phyloP scores from a whole-genome alignment of 306 rosid species.

The Crotalaria pallida region DNA sequence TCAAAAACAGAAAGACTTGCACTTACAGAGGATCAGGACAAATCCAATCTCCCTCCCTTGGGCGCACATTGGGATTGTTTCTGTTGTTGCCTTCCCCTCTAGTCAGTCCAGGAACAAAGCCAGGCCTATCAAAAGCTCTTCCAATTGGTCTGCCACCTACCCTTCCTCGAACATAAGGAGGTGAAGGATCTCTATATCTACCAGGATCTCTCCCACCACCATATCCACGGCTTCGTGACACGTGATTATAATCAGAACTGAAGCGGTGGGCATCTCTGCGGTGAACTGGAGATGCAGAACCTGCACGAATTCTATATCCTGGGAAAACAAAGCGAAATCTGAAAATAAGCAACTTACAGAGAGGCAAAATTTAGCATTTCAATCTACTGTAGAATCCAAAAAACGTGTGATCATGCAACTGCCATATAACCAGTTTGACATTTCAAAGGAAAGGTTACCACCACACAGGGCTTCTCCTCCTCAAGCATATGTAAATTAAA shows the following conservation, averaged over 20 bases:
- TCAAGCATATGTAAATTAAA: slow-evolving; percentile 27
- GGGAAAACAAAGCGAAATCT: slow-evolving; percentile 51
- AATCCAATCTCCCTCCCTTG: slow-evolving; percentile 91
- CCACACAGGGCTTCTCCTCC: slow-evolving; percentile 45
- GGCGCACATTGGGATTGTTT: slow-evolving; percentile 87
- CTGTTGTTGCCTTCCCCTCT: slow-evolving; percentile 69
- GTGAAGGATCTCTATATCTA: slow-evolving; percentile 73
- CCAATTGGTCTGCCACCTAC: slow-evolving; percentile 65
- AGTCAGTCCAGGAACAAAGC: slow-evolving; percentile 49
- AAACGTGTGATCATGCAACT: slow-evolving; percentile 37
- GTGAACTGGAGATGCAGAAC: slow-evolving; percentile 80
- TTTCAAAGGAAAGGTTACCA: slow-evolving; percentile 44
- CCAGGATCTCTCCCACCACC: slow-evolving; percentile 62
- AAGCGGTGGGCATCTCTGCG: slow-evolving; percentile 61
- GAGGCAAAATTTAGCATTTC: slow-evolving; percentile 26
- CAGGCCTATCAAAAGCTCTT: slow-evolving; percentile 65
- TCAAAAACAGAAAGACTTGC: slow-evolving; percentile 13
- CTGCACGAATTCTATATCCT: slow-evolving; percentile 94
- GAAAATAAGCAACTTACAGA: slow-evolving; percentile 38
- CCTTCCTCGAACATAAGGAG: slow-evolving; percentile 63
- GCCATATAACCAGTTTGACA: slow-evolving; percentile 39
- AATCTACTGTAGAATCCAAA: slow-evolving; percentile 36
- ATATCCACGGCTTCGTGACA: slow-evolving; percentile 53
- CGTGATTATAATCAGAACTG: slow-evolving; percentile 52
- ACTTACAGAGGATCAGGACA: slow-evolving; percentile 79